A percentile compares a stretch with the other conserved stretches of the same genome.
Conservation (phyloP, 768 basidiomycete genomes). For the Suillus subaureus region DNA sequence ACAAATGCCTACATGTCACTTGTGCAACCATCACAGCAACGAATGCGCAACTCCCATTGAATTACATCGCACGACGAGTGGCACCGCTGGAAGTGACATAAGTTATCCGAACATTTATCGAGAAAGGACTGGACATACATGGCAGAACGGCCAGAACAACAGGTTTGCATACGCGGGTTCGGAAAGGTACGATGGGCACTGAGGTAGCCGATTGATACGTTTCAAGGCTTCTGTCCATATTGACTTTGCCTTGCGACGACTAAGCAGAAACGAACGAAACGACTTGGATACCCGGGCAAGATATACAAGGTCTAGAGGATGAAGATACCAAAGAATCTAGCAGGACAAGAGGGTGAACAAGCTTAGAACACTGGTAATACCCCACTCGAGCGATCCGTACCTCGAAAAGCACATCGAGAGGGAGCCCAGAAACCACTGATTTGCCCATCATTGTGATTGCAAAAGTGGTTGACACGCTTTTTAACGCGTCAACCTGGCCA, state of each 20-base stretch:
- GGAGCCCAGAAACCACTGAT: background rate
- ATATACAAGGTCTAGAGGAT: conserved; percentile 1
- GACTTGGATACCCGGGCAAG: background rate
- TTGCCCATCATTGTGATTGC: background rate
- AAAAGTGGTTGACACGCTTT: background rate
- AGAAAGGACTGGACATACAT: background rate
- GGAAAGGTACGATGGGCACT: conserved; percentile 4
- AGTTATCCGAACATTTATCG: background rate
- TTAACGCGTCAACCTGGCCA: background rate
- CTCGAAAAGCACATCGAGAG: background rate
- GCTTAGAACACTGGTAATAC: background rate
- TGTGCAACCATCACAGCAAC: background rate
- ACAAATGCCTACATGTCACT: background rate
- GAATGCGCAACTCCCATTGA: background rate
- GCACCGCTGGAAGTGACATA: background rate
- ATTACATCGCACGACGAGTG: background rate
- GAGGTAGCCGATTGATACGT: background rate
- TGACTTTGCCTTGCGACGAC: conserved; percentile 4
- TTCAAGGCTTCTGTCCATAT: conserved; percentile 4
- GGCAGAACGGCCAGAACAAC: conserved; percentile 1
- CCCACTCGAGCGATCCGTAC: background rate
- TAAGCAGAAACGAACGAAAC: conserved; percentile 8
- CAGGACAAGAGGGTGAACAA: background rate
- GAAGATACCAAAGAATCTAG: conserved; percentile 4
- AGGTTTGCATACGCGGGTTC: conserved; percentile 9